A percentile compares a stretch with the other conserved stretches of the same genome.
phyloP scores from a whole-genome alignment of 2,329 filamentous ascomycete genomes.

The Xylogone sp. region DNA sequence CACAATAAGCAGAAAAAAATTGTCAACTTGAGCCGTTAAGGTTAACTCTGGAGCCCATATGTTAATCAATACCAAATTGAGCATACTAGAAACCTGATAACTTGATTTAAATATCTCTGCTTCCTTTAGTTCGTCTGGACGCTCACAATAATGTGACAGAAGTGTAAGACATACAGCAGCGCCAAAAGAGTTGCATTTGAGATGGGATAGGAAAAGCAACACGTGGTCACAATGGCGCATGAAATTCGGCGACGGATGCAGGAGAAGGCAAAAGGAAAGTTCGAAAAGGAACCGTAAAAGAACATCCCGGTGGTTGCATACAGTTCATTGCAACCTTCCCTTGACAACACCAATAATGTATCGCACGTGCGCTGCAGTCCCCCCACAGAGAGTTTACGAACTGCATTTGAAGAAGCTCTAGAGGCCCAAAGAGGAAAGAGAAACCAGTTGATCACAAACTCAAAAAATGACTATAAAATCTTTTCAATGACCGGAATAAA shows the following conservation, averaged over 20 bases:
- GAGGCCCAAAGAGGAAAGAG: background rate
- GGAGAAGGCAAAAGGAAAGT: background rate
- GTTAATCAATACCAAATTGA: no score
- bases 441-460: background rate
- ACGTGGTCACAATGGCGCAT: background rate
- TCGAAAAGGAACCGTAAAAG: background rate
- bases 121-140: no score
- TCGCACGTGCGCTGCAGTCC: background rate
- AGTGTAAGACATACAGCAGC: no score
- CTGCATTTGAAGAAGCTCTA: background rate
- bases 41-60: no score
- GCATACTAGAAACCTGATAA: no score
- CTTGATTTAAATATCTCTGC: no score
- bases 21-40: no score
- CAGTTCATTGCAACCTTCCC: background rate
- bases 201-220: background rate
- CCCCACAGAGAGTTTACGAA: background rate
- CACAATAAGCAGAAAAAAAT: no score
- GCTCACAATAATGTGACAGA: no score
- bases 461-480: background rate
- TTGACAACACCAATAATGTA: background rate
- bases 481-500: background rate
- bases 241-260: background rate
- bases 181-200: no score
- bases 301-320: background rate